A percentile compares a stretch with the other conserved stretches of the same genome.
Evolutionary conservation across 768 basidiomycete genomes (phyloP).

Genomic region (Hygrocybe coccinea): DNA sequence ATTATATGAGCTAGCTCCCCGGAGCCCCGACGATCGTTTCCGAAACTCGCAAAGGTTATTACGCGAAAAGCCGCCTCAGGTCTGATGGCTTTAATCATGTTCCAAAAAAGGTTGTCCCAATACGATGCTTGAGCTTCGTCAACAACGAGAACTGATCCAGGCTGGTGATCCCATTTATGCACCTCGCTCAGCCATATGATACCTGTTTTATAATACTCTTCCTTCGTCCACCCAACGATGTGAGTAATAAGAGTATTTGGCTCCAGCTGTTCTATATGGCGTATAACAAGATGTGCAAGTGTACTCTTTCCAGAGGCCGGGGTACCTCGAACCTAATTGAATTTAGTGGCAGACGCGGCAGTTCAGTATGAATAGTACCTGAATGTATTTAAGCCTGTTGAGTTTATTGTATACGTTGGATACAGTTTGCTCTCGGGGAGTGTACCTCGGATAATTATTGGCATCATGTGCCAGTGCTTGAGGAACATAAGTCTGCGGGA

Average conservation of each 20-base stretch:
- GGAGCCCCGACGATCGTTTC: not conserved
- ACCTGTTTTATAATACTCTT: not conserved
- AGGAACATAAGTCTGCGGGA: too few relatives aligned
- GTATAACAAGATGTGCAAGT: not conserved
- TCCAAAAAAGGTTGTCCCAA: constrained; percentile 1
- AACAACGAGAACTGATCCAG: not conserved
- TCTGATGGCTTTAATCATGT: not conserved
- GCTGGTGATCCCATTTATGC: not conserved
- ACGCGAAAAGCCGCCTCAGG: not conserved
- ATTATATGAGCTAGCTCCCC: not conserved
- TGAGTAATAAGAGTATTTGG: not conserved
- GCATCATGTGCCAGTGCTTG: too few relatives aligned
- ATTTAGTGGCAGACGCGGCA: not conserved
- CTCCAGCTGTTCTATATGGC: not conserved
- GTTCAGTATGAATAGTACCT: not conserved
- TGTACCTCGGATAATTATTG: not conserved
- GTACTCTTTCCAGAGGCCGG: not conserved
- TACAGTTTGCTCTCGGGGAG: not conserved
- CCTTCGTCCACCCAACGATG: not conserved
- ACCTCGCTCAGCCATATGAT: not conserved
- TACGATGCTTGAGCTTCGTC: constrained; percentile 4
- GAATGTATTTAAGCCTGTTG: not conserved
- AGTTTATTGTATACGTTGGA: not conserved
- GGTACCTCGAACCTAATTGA: constrained; percentile 1
- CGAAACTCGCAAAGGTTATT: constrained; percentile 1